Percentiles rank a stretch among this genome's conserved stretches.
These are phyloP conservation scores for Irpex lacteus DNA, from an alignment of 1,284 basidiomycete genomes.

Conservation along the genomic window DNA sequence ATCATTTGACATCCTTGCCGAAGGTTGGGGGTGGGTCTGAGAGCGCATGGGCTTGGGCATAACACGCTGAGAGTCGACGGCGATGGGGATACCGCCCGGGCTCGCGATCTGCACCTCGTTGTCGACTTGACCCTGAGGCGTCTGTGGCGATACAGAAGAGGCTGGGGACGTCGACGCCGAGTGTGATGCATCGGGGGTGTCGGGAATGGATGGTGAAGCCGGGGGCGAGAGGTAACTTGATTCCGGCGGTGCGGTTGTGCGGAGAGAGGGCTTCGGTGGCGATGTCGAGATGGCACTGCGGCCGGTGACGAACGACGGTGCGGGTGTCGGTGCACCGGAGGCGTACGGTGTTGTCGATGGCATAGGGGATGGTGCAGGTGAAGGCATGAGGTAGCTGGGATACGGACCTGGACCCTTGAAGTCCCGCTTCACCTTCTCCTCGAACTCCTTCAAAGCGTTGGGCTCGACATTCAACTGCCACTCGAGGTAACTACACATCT, in stretches of 20 bases:
- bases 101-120: slow-evolving; percentile 44
- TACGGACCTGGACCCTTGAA: slow-evolving; percentile 56
- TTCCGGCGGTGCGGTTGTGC: slow-evolving; percentile 14
- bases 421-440: slow-evolving; percentile 58
- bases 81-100: slow-evolving; percentile 31
- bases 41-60: slow-evolving; percentile 14
- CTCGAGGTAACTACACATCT: slow-evolving; percentile 91
- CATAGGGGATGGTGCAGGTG: slow-evolving; percentile 49
- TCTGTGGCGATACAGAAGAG: slow-evolving; percentile 52
- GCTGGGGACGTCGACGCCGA: slow-evolving; percentile 52
- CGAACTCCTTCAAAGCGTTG: slow-evolving; percentile 62
- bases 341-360: slow-evolving; percentile 42
- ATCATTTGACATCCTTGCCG: slow-evolving; percentile 11
- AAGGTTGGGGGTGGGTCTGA: slow-evolving; percentile 18
- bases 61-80: slow-evolving; percentile 17
- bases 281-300: slow-evolving; percentile 33
- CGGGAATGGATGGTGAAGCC: slow-evolving; percentile 31
- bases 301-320: slow-evolving; percentile 41
- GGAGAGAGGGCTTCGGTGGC: slow-evolving; percentile 31
- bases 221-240: slow-evolving; percentile 22
- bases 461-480: slow-evolving; percentile 86
- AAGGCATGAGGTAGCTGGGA: slow-evolving; percentile 55
- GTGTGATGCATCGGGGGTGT: slow-evolving; percentile 46
- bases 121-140: slow-evolving; percentile 48
- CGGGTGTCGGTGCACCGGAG: slow-evolving; percentile 31